Base-by-base conservation (phyloP, 1,284 basidiomycete genomes). In the Ustilago shanxiensis region DNA sequence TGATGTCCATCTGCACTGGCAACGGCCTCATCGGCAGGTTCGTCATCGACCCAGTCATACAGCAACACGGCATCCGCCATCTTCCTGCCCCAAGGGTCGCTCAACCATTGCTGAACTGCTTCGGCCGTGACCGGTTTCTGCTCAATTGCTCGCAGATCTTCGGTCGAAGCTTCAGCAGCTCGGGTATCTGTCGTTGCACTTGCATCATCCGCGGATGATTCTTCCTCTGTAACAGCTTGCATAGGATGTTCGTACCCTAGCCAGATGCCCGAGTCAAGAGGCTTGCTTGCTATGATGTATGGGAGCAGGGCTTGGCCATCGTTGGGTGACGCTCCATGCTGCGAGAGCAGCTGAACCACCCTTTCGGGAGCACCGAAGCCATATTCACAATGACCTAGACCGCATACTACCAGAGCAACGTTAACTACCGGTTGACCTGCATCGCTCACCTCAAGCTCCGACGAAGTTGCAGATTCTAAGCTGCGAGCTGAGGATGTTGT, bases 361-460 rank as follows among this genome's bases (percentile, higher is more conserved):
- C 72, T 53, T 47, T 80, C 79, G 13, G 79, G 79, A 13, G 80
- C 73, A 14, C 80, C 80, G 44, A 81, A 75, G 14, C 73, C 67
- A 45, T 75, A 80, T 55, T 82, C 77, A 57, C 66, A 68, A 58
- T 82, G 80, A 18, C 80, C 80, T 8, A 77, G 35, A 3, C 80
- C 80, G 10, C 62, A 63, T 2, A 82, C 62, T 11, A 76, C 79
- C 28, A 82, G 35, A 1, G 69, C 73, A 1, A 73, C 55, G 16
- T 76, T 67, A 45, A 69, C 33, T 3, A 66, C 29, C 3, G 52
- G 66, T 51, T 56, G 60, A 16, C 52, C 33, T 26, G 49, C 29
- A 13, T 37, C 41, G 16, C 50, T 39, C 10, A 33, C 9, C 26
- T 60, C 47, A 14, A 35, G 16, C 18, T 10, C 16, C 14, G 49